Evolutionary conservation across 2,329 filamentous ascomycete genomes (phyloP), one percentile per base, ranked within the genome.

Genomic region (Pyricularia pennisetigena): DNA sequence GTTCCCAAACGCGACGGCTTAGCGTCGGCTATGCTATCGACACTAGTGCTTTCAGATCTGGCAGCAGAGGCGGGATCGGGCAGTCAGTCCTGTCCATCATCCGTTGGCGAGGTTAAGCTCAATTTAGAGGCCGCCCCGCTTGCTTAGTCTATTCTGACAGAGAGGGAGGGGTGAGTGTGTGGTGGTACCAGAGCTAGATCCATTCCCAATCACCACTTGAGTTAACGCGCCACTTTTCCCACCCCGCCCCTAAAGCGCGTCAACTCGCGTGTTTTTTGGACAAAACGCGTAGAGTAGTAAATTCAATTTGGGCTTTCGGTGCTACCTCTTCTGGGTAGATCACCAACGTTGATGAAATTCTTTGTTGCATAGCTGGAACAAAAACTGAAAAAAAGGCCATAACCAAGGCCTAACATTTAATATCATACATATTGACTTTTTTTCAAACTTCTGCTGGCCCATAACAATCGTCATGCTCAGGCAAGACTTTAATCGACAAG

Each of bases 401-500:
- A 10, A n/a, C 10, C 16, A 35, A 35, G 32, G 32, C 32, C 32
- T 35, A 16, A 35, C 14, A 35, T 6, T 3, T n/a, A 49, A 20
- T 49, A 20, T 16, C 5, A 16, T 20, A 49, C 41, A n/a, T n/a
- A 20, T 20, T 4, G 41, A 20, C 41, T 20, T n/a, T n/a, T n/a
- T n/a, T n/a, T 49, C 41, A 3, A 49, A n/a, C n/a, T 7, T 7
- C 41, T n/a, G n/a, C 16, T 8, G 5, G 3, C 4, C 20, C 7
- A 5, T n/a, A 49, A 49, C 2, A 49, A 5, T 49, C 41, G 20
- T 64, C 29, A 85, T 86, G 83, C 76, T 84, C 73, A 79, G 82
- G 70, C 81, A 83, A 73, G 81, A 83, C 71, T 49, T 49, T 49
- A 84, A 82, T 72, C 83, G 85, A 62, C 80, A 86, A 69, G 84